Evolutionary conservation across 352 stramenopile genomes (phyloP).

Genomic region (Globisporangium lucens): DNA sequence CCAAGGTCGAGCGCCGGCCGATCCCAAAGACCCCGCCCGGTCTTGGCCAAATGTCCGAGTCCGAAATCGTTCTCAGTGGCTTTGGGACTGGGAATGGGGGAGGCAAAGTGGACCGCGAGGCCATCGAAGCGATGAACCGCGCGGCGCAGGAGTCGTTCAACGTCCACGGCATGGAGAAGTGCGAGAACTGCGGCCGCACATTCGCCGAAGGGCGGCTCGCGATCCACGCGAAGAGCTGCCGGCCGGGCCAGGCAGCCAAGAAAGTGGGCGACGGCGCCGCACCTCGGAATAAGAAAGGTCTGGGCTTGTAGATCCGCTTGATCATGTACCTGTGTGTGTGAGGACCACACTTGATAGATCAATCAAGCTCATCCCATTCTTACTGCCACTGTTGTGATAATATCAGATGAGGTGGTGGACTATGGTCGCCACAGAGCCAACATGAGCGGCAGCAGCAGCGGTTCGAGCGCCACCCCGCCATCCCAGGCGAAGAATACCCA

Average conservation of each 20-base stretch:
- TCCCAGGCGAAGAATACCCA: constrained; percentile 9
- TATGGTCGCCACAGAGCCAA: constrained; percentile 1
- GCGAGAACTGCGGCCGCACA: constrained; percentile 64
- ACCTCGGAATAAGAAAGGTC: constrained; percentile 57
- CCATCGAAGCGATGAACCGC: constrained; percentile 67
- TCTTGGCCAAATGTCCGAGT: constrained; percentile 27
- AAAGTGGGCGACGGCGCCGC: constrained; percentile 48
- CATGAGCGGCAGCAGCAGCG: not conserved
- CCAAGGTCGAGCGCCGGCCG: constrained; percentile 48
- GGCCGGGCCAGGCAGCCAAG: constrained; percentile 36
- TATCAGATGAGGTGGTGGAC: constrained; percentile 4
- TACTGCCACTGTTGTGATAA: not conserved
- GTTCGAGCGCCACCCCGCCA: not conserved
- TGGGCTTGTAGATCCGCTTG: no score
- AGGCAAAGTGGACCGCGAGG: constrained; percentile 42
- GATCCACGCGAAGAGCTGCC: constrained; percentile 67
- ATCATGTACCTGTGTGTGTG: no score
- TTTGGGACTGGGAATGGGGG: constrained; percentile 1
- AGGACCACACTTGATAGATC: no score
- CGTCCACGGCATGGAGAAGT: constrained; percentile 77
- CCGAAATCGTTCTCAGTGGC: constrained; percentile 2
- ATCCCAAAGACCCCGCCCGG: constrained; percentile 64
- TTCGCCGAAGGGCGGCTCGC: constrained; percentile 73
- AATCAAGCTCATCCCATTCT: no score
- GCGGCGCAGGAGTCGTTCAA: constrained; percentile 67